phyloP scores from a whole-genome alignment of 345 rosid genomes.

The Aegle marmelos region DNA sequence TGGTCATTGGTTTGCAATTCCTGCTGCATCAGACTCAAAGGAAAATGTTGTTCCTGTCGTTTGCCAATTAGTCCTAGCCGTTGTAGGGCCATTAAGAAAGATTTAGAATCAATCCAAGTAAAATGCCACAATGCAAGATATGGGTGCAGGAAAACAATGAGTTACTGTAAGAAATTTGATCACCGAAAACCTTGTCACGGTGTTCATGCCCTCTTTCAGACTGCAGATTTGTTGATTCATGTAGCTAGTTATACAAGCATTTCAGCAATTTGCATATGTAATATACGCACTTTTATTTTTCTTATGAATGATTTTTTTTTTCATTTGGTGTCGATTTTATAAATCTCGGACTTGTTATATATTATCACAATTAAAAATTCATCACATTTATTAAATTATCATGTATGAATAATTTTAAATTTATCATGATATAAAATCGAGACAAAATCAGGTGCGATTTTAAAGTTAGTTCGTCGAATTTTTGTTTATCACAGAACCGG shows the following conservation, averaged over 20 bases:
- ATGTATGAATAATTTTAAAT: no score
- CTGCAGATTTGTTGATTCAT: neutral
- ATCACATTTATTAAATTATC: no score
- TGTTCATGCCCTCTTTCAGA: neutral
- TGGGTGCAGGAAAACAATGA: neutral
- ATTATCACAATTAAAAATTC: no score
- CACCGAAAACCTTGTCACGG: neutral
- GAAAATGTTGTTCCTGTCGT: conserved; percentile 8
- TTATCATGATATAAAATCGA: no score
- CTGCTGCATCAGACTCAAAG: conserved; percentile 12
- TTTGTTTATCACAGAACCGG: no score
- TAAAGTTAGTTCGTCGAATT: no score
- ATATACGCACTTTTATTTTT: no score
- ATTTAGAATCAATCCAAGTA: neutral
- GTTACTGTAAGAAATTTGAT: neutral
- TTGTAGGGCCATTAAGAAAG: neutral
- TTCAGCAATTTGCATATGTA: neutral
- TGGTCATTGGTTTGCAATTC: conserved; percentile 19
- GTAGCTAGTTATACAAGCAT: neutral
- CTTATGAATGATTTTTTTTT: no score
- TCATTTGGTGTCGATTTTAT: no score
- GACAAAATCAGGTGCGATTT: no score
- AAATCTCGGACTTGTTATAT: no score
- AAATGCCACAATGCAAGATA: neutral
- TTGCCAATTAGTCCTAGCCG: neutral